Evolutionary conservation across 345 rosid species (phyloP), one percentile per base, ranked within the genome.

Genomic region (Brassica carinata): DNA sequence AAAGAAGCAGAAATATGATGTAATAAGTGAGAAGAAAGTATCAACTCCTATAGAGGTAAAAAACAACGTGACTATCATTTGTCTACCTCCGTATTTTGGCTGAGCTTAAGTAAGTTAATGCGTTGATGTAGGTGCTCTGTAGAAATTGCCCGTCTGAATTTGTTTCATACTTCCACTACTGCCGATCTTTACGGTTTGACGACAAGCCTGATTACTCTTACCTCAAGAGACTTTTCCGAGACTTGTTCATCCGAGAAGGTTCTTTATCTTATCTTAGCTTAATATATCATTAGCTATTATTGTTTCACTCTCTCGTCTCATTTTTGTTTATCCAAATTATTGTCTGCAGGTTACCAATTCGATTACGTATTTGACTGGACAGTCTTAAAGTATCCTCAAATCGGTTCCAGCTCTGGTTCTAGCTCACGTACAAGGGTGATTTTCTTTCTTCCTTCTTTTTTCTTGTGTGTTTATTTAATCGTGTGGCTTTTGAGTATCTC

Each of bases 161-260:
- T 75, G 89, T 83, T 73, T 88, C 94, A 71, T 92, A 92, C 80
- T 92, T 92, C 76, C 97, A 92, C 53, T 90, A 89, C 73, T 92
- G 97, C 75, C 94, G 97, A 31, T 86, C 97, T 61, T 80, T 92
- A 84, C 92, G 93, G 69, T 90, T 92, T 81, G 97, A 92, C 80
- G 97, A 92, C 84, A 92, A 92, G 80, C 97, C 97, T 40, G 97
- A 92, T 73, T 92, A 92, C 86, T 90, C 97, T 61, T 90, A 92
- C 87, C 88, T 92, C 81, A 92, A 92, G 87, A 88, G 92, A 83
- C 93, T 92, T 70, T 92, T 90, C 82, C 89, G 92, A 10, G 97
- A 90, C 81, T 85, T 92, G 81, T 92, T 92, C 84, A 89, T 92
- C 77, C 87, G 94, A 77, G 97, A 92, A 87, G 97, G 97, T 43